phyloP scores from a whole-genome alignment of 768 basidiomycete species.

The Tephrocybe rancida region DNA sequence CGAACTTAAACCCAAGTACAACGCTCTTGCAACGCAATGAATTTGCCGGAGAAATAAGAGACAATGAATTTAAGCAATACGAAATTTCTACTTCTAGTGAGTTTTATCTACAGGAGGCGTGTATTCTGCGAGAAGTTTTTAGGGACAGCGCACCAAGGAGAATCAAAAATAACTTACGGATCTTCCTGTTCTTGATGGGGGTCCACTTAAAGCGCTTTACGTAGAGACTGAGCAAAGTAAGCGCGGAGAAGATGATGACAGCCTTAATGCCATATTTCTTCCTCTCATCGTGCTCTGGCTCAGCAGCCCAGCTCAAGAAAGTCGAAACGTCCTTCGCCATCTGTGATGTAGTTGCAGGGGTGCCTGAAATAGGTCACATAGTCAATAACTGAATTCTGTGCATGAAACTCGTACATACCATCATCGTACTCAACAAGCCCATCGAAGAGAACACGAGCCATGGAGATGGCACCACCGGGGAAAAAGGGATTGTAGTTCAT shows the following conservation, averaged over 20 bases:
- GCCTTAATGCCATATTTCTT: conserved; percentile 98
- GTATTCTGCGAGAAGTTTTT: conserved; percentile 46
- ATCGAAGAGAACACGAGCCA: conserved; percentile 96
- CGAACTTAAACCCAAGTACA: no score
- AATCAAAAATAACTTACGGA: conserved; percentile 58
- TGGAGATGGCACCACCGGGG: conserved; percentile 97
- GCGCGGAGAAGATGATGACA: conserved; percentile 86
- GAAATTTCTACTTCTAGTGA: conserved; percentile 44
- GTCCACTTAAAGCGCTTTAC: conserved; percentile 97
- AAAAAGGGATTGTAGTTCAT: conserved; percentile 99
- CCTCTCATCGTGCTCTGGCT: conserved; percentile 97
- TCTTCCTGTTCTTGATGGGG: conserved; percentile 91
- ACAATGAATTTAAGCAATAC: neutral
- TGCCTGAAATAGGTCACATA: conserved; percentile 51
- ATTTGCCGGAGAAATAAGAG: no score
- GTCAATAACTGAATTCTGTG: neutral
- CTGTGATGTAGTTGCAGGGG: conserved; percentile 95
- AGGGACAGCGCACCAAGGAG: neutral
- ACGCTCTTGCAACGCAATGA: no score
- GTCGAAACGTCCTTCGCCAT: conserved; percentile 99
- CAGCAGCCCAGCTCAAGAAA: conserved; percentile 96
- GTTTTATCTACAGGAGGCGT: conserved; percentile 59
- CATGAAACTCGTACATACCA: conserved; percentile 48
- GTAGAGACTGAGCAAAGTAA: conserved; percentile 81
- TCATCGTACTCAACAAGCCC: conserved; percentile 97